phyloP scores from a whole-genome alignment of 2,329 filamentous ascomycete species.

The Neofusicoccum cordaticola region DNA sequence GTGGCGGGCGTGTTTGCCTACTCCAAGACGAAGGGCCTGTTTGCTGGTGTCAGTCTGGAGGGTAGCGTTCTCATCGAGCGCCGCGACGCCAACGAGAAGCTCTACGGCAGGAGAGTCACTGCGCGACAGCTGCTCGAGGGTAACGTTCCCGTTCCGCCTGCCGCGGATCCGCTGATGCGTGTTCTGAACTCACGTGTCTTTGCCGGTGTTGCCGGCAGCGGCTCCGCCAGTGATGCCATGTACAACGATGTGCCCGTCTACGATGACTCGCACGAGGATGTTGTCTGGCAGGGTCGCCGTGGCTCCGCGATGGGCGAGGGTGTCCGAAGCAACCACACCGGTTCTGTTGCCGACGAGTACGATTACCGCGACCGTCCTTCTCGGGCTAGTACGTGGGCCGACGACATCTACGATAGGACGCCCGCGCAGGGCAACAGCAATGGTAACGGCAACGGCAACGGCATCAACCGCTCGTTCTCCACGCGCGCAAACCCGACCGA shows the following conservation, averaged over 20 bases:
- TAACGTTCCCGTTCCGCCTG: slow-evolving; percentile 71
- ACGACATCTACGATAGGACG: slow-evolving; percentile 67
- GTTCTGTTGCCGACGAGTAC: slow-evolving; percentile 42
- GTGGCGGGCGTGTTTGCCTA: slow-evolving; percentile 95
- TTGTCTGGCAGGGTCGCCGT: slow-evolving; percentile 75
- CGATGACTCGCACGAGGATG: slow-evolving; percentile 76
- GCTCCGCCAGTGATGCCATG: slow-evolving; percentile 60
- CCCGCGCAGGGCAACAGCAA: slow-evolving; percentile 29
- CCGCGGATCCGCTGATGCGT: slow-evolving; percentile 78
- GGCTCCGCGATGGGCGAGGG: slow-evolving; percentile 71
- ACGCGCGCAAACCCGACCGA: slow-evolving; percentile 48
- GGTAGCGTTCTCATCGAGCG: slow-evolving; percentile 91
- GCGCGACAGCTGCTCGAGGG: slow-evolving; percentile 81
- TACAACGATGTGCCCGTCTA: slow-evolving; percentile 95
- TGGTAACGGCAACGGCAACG: slow-evolving; percentile 22
- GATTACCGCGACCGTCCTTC: slow-evolving; percentile 57
- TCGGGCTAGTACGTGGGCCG: slow-evolving; percentile 69
- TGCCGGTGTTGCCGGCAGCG: slow-evolving; percentile 57
- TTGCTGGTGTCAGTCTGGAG: slow-evolving; percentile 92
- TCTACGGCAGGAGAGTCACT: slow-evolving; percentile 81
- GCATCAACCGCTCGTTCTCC: slow-evolving; percentile 50
- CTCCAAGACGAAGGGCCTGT: slow-evolving; percentile 95
- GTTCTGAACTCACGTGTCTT: slow-evolving; percentile 85
- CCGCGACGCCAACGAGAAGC: slow-evolving; percentile 93
- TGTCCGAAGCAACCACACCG: slow-evolving; percentile 50